Conservation (phyloP, 805 yeast species). For the Starmerella etchellsii region DNA sequence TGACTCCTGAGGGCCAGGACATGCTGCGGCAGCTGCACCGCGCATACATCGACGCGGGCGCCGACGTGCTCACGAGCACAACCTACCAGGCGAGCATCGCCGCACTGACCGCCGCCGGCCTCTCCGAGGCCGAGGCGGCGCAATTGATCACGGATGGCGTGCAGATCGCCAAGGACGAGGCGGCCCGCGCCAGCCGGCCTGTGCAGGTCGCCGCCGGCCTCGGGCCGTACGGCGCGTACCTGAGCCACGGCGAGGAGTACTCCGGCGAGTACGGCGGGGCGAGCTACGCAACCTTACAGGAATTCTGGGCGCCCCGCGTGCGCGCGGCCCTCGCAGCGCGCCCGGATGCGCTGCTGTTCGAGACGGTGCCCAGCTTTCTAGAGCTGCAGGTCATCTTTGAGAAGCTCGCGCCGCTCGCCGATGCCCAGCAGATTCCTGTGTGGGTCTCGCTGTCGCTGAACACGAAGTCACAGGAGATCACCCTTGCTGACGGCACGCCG, state of each 20-base stretch:
- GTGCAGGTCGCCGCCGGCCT: slow-evolving; percentile 44
- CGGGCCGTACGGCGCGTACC: slow-evolving; percentile 67
- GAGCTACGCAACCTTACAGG: slow-evolving; percentile 30
- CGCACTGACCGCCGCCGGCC: slow-evolving; percentile 26
- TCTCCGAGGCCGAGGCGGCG: slow-evolving; percentile 6
- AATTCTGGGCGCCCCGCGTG: slow-evolving; percentile 41
- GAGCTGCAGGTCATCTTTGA: slow-evolving; percentile 43
- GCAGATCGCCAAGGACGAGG: slow-evolving; percentile 23
- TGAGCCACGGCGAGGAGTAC: slow-evolving; percentile 60
- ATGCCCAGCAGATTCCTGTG: slow-evolving; percentile 27
- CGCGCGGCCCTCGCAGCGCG: slow-evolving; percentile 29
- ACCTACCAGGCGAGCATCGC: slow-evolving; percentile 48
- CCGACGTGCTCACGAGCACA: slow-evolving; percentile 41
- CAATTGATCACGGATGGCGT: slow-evolving; percentile 16
- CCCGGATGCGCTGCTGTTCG: slow-evolving; percentile 48
- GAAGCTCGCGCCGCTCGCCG: slow-evolving; percentile 27
- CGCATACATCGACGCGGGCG: slow-evolving; percentile 42
- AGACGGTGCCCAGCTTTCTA: slow-evolving; percentile 52
- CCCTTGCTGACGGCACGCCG: slow-evolving; percentile 41
- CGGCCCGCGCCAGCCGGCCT: slow-evolving; percentile 6
- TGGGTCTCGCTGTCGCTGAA: slow-evolving; percentile 39
- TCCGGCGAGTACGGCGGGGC: slow-evolving; percentile 49
- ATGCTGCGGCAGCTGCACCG: slow-evolving; percentile 37
- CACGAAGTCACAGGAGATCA: slow-evolving; percentile 15
- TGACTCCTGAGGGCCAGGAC: slow-evolving; percentile 32